Evolutionary conservation across 768 basidiomycete species (phyloP).

Genomic region (Peribolospora kevripleyi): DNA sequence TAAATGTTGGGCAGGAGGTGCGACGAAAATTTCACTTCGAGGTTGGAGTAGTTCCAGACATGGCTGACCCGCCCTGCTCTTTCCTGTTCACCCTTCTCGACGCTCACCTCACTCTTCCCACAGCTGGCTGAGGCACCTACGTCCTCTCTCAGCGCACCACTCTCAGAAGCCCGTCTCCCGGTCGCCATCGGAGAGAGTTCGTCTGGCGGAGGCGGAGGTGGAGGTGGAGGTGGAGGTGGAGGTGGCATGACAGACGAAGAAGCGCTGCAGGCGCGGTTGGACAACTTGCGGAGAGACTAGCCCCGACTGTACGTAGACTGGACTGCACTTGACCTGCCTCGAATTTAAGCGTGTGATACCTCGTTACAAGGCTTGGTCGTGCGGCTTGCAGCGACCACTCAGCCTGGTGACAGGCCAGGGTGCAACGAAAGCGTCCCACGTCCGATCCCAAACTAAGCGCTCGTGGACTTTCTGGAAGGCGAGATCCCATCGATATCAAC

Average conservation of each 20-base stretch:
- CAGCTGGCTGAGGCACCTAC: constrained; percentile 15
- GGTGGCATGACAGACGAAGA: constrained; percentile 50
- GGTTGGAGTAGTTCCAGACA: background rate
- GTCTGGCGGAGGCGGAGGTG: constrained; percentile 7
- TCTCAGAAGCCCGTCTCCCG: constrained; percentile 42
- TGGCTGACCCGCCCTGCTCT: background rate
- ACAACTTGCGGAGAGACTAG: constrained; percentile 39
- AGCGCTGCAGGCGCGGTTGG: constrained; percentile 73
- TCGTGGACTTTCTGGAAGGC: too few species aligned
- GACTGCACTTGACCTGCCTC: too few species aligned
- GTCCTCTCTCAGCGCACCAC: constrained; percentile 2
- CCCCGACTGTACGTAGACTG: background rate
- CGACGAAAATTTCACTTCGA: background rate
- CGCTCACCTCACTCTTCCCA: background rate
- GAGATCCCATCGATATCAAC: too few species aligned
- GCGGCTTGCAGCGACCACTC: too few species aligned
- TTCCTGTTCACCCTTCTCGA: background rate
- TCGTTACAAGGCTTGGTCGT: too few species aligned
- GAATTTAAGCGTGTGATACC: too few species aligned
- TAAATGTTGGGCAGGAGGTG: constrained; percentile 56
- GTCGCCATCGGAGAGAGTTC: constrained; percentile 56
- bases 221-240: constrained; percentile 23
- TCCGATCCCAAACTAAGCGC: too few species aligned
- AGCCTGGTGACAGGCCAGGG: too few species aligned
- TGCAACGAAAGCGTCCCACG: too few species aligned